These are phyloP conservation scores for Beauveria varroae DNA, from an alignment of 2,329 filamentous ascomycete genomes.

Conservation along the genomic window DNA sequence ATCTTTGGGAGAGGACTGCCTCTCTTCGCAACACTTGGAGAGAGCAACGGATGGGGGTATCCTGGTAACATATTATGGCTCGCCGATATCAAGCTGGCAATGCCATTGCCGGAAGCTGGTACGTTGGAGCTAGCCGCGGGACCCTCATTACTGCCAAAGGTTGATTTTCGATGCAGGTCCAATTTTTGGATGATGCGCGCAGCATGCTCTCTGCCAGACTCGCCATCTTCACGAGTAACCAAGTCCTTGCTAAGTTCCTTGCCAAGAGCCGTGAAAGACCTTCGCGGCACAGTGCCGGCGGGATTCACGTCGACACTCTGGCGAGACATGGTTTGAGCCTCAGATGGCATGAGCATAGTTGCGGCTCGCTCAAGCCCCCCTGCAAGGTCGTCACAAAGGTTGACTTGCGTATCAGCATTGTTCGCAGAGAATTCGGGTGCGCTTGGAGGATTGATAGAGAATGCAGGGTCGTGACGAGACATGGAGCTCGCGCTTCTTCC, in stretches of 20 bases:
- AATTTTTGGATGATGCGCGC: constrained; percentile 88
- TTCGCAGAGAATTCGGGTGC: constrained; percentile 88
- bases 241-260: constrained; percentile 30
- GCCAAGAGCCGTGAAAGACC: constrained; percentile 48
- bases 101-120: constrained; percentile 48
- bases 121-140: constrained; percentile 30
- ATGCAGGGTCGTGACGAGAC: constrained; percentile 62
- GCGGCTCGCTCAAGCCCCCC: constrained; percentile 49
- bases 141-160: constrained; percentile 38
- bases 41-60: constrained; percentile 28
- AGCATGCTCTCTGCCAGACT: constrained; percentile 72
- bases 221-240: constrained; percentile 53
- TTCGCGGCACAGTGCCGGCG: constrained; percentile 33
- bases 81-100: constrained; percentile 78
- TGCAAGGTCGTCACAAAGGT: constrained; percentile 42
- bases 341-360: constrained; percentile 56
- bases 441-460: constrained; percentile 82
- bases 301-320: constrained; percentile 64
- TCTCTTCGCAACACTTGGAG: constrained; percentile 21
- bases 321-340: constrained; percentile 50
- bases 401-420: constrained; percentile 56
- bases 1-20: constrained; percentile 27
- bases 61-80: constrained; percentile 73
- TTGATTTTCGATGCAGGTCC: constrained; percentile 76
- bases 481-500: constrained; percentile 40